Evolutionary conservation across 2,329 filamentous ascomycete genomes (phyloP), one percentile per base, ranked within the genome.

Genomic region (Ceratocystis albifundus): DNA sequence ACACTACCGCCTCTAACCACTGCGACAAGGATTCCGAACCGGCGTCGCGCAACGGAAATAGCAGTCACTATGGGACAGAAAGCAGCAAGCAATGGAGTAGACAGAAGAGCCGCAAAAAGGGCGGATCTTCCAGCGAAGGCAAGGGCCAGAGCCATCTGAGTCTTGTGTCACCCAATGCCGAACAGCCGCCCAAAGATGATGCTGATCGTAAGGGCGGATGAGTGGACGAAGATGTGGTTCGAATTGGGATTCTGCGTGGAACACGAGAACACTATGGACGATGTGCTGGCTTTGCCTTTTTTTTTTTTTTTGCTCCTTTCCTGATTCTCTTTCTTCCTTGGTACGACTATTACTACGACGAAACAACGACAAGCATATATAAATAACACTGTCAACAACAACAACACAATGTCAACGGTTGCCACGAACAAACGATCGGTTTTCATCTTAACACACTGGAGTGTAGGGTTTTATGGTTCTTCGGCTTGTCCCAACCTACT

Each of bases 181-280:
- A 87, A 72, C 78, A 79, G 72, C 76, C 76, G 22, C 84, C 84
- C 2, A 83, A 80, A 73, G 79, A 84, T 65, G 81, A 82, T 12
- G 80, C 80, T 1, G 84, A 87, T 68, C 80, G 84, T 67, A 87
- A 86, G 71, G 84, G 84, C 1, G 84, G 84, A 62, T 87, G 77
- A 81, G 50, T 32, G 41, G 7, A 7, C 22, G 10, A 50, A 62
- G 3, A 36, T 44, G 45, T 4, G 25, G 50, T 8, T 30, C 17
- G 2, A 20, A 36, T 30, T 22, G 25, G 62, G n/a, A 25, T 25
- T n/a, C 32, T n/a, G 48, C 15, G 4, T 65, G 46, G 63, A 59
- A 10, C n/a, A 59, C 0, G 8, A 32, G 30, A 59, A 20, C 6
- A 32, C 30, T 36, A 7, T n/a, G n/a, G 20, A 59, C 7, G 30